Conservation (phyloP, 192 early-diverging fungal species). For the Dimargaris verticillata region DNA sequence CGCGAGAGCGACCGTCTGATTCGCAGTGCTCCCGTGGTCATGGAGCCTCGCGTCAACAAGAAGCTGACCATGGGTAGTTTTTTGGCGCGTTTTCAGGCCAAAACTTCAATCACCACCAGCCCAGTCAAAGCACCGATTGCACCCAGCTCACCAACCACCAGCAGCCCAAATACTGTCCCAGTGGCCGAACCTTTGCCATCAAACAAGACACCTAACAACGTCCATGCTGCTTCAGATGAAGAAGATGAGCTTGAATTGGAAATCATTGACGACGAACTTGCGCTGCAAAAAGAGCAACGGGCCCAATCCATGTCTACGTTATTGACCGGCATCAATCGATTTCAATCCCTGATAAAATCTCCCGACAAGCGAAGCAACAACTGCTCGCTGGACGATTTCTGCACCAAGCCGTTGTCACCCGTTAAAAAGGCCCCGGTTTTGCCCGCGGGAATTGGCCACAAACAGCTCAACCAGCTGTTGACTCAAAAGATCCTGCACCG, state of each 20-base stretch:
- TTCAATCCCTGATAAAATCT: neutral
- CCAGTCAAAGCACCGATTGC: too few relatives aligned
- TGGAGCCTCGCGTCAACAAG: neutral
- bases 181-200: too few relatives aligned
- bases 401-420: neutral
- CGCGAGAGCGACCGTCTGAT: slow-evolving; percentile 1
- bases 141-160: too few relatives aligned
- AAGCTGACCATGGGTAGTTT: slow-evolving; percentile 5
- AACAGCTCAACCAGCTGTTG: slow-evolving; percentile 1
- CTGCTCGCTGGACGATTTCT: too few relatives aligned
- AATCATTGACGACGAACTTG: slow-evolving; percentile 3
- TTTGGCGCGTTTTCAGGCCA: neutral
- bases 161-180: too few relatives aligned
- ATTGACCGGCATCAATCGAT: slow-evolving; percentile 6
- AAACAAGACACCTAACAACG: too few relatives aligned
- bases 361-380: neutral
- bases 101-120: too few relatives aligned
- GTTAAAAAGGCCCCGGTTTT: neutral
- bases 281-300: slow-evolving; percentile 1
- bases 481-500: slow-evolving; percentile 4
- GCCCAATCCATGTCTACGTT: neutral
- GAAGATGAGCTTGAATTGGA: neutral
- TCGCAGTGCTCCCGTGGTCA: slow-evolving; percentile 3
- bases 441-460: neutral
- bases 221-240: too few relatives aligned